Conservation (phyloP, 805 yeast genomes). For the Wickerhamiella shivajii region DNA sequence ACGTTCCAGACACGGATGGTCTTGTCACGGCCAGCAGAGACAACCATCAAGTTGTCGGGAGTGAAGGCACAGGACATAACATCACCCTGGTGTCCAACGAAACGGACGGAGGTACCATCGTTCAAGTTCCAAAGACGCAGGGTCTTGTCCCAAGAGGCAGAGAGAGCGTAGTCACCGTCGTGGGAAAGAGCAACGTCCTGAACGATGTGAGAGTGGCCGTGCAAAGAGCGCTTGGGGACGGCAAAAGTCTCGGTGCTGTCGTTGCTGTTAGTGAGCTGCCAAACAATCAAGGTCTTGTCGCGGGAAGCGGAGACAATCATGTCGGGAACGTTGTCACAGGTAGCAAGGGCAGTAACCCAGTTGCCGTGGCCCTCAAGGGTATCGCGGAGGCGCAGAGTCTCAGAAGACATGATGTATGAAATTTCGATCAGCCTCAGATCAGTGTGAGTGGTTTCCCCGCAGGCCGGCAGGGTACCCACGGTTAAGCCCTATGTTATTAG, state of each 20-base stretch:
- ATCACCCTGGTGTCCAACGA: conserved; percentile 96
- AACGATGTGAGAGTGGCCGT: conserved; percentile 98
- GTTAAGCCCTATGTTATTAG: conserved; percentile 6
- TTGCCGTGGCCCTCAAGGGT: conserved; percentile 72
- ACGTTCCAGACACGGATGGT: conserved; percentile 99
- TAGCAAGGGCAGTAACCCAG: conserved; percentile 98
- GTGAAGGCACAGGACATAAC: conserved; percentile 95
- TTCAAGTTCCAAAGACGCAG: conserved; percentile 96
- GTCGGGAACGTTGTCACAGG: conserved; percentile 97
- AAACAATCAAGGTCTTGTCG: conserved; percentile 95
- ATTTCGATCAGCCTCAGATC: not conserved
- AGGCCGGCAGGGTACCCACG: conserved; percentile 11
- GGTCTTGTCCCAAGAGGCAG: conserved; percentile 99
- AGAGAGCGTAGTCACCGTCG: conserved; percentile 94
- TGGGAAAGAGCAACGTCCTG: conserved; percentile 95
- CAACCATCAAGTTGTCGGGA: conserved; percentile 92
- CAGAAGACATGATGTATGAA: conserved; percentile 28
- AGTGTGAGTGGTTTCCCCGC: conserved; percentile 10
- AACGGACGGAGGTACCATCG: conserved; percentile 88
- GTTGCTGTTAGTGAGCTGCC: conserved; percentile 95
- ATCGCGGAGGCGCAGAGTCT: conserved; percentile 99
- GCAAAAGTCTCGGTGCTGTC: conserved; percentile 97
- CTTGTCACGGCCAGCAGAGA: conserved; percentile 98
- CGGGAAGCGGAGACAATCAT: conserved; percentile 95
- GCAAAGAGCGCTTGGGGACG: conserved; percentile 92